Evolutionary conservation across 306 rosid species (phyloP), one percentile per base, ranked within the genome.

Genomic region (Vigna hirtella): DNA sequence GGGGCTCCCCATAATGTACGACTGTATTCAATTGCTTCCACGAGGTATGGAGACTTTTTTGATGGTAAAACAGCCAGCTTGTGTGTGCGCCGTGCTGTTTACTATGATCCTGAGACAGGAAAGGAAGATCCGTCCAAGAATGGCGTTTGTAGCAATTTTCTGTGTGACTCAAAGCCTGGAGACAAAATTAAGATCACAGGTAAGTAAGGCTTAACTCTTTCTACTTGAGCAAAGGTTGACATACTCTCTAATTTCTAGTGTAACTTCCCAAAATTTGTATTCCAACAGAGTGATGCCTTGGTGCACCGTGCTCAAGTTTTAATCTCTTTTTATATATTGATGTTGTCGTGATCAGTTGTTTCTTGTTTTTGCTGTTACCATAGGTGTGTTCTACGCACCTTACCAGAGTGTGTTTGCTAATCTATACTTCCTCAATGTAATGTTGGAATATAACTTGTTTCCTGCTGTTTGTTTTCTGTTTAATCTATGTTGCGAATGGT

Each of bases 1-100:
- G 97, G 99, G 51, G 20, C n/a, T 59, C 96, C 94, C 2, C 73
- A 95, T 63, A 95, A 91, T 87, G 99, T 95, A 59, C 90, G 99
- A 17, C 89, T 95, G 16, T 95, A 95, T 87, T 93, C 99, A 8
- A 95, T 95, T 83, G 99, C 99, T 68, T 95, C 99, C 42, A 22
- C 99, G 36, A 88, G 99, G 89, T 95, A 89, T 86, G 99, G 99
- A 76, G 99, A 95, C 72, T 62, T 2, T 78, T 93, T 93, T 65
- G 96, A 95, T 84, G 98, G 99, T 40, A 93, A 84, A 83, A 95
- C 99, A 64, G 94, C 97, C 70, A 95, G 99, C 80, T 90, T 95
- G 71, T 95, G 99, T 47, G 98, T 95, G 48, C 97, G 99, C 4
- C 98, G 98, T 75, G 98, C 99, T 79, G 90, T 95, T 77, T 95